Evolutionary conservation across 192 early-diverging fungal genomes (phyloP).

Genomic region (Mortierella antarctica): DNA sequence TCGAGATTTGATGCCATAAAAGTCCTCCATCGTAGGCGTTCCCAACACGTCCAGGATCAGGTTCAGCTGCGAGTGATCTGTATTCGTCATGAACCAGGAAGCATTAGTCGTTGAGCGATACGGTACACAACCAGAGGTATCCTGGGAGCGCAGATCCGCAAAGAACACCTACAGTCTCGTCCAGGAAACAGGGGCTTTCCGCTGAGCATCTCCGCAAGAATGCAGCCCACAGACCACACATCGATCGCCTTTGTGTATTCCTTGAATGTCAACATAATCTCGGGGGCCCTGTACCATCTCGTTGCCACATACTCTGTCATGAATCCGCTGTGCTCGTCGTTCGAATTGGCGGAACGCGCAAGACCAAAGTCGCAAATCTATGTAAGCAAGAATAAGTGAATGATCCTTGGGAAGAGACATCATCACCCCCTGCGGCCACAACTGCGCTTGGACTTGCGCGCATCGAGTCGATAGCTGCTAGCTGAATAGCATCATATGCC

Average conservation of each 20-base stretch:
- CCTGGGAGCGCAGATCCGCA: not conserved
- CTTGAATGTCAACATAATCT: conserved; percentile 97
- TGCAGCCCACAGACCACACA: conserved; percentile 93
- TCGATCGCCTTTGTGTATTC: conserved; percentile 99
- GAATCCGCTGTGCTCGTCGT: conserved; percentile 85
- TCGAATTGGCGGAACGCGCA: conserved; percentile 89
- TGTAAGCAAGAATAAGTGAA: not conserved
- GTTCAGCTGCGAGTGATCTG: conserved; percentile 94
- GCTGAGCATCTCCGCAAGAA: conserved; percentile 85
- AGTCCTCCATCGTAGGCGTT: conserved; percentile 94
- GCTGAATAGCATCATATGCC: too few species aligned
- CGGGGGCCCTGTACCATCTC: conserved; percentile 94
- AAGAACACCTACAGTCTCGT: conserved; percentile 68
- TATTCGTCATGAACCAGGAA: not conserved
- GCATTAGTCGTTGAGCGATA: not conserved
- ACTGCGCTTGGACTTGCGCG: not conserved
- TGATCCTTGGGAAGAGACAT: not conserved
- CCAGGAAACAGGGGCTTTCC: conserved; percentile 86
- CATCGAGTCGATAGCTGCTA: too few species aligned
- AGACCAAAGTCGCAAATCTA: conserved; percentile 99
- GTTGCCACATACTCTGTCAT: conserved; percentile 98
- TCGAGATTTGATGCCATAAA: conserved; percentile 80
- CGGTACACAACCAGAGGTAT: not conserved
- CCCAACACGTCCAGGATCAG: conserved; percentile 96
- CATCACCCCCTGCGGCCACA: not conserved